Evolutionary conservation across 805 yeast species (phyloP), one percentile per base, ranked within the genome.

Genomic region (Saccharomyces kudriavzevii): DNA sequence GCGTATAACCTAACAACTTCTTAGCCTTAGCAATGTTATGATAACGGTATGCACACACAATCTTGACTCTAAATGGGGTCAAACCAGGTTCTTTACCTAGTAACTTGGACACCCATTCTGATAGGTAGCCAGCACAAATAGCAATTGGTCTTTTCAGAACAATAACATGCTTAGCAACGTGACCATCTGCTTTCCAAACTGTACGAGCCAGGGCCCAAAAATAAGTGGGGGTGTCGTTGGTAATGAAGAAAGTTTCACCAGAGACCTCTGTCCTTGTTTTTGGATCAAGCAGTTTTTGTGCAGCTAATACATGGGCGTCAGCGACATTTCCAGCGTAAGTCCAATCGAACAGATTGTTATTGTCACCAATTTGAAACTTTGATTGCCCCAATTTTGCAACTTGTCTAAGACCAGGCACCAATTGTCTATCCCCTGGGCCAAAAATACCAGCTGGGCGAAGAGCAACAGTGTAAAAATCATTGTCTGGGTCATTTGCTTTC

Each of bases 251-350:
- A 1, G 85, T 80, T 68, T 92, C 89, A 52, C 99, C 99, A 4
- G 89, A 85, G 25, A 92, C 83, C 27, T 64, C 58, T 0, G 62
- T 54, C 9, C 78, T 73, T 14, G 73, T 60, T 5, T 60, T 60
- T 5, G 79, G 73, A 53, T 80, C 74, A 49, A 89, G 69, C 20
- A 91, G 69, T 68, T 84, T 84, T 63, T 86, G 74, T 5, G 97
- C 96, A 1, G 98, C 99, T 50, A 94, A 74, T 9, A 92, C 92
- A 68, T 94, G 99, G 9, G 97, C 85, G 70, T 90, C 95, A 0
- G 99, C 98, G 43, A 95, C 98, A 70, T 94, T 94, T 11, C 97
- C 98, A n/a, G 86, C 98, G 66, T 90, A 94, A 0, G 98, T 89
- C 88, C 96, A 91, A 69, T 94, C 99, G 64, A 92, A 94, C 53